Evolutionary conservation across 225 moss, liverwort and hornwort species (phyloP).

Genomic region (Sphagnum contortum): DNA sequence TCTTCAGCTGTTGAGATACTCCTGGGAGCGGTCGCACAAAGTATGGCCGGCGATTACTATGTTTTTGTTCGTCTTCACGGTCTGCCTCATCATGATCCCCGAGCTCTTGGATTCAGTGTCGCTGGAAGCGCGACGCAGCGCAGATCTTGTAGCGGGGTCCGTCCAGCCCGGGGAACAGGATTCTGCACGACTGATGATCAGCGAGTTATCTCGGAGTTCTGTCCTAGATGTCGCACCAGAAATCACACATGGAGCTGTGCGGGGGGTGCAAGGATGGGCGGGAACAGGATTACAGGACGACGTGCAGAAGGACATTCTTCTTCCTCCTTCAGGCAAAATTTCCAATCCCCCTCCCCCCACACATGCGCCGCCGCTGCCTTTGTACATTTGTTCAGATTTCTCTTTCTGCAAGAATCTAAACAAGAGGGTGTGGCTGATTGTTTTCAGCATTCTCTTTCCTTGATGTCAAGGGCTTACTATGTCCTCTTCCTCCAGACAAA

Average conservation of each 20-base stretch:
- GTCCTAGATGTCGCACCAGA: constrained; percentile 7
- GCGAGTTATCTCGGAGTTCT: constrained; percentile 5
- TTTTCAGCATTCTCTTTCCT: too few species aligned
- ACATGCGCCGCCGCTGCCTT: too few species aligned
- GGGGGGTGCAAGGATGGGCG: constrained; percentile 6
- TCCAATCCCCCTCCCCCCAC: too few species aligned
- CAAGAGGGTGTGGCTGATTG: too few species aligned
- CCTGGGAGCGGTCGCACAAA: constrained; percentile 23
- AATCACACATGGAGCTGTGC: constrained; percentile 11
- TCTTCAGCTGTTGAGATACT: background rate
- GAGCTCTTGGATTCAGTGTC: constrained; percentile 20
- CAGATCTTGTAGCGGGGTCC: too few species aligned
- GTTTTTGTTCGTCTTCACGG: constrained; percentile 23
- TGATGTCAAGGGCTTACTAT: too few species aligned
- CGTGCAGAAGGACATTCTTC: too few species aligned
- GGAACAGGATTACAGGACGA: too few species aligned
- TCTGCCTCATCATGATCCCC: constrained; percentile 30
- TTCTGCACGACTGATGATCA: constrained; percentile 7
- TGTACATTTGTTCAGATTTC: too few species aligned
- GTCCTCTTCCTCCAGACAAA: too few species aligned
- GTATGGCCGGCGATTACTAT: constrained; percentile 24
- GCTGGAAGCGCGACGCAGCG: constrained; percentile 4
- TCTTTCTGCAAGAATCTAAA: too few species aligned
- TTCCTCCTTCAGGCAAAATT: too few species aligned
- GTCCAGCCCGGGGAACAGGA: constrained; percentile 4